phyloP scores from a whole-genome alignment of 2,329 filamentous ascomycete genomes.

The Capronia coronata region DNA sequence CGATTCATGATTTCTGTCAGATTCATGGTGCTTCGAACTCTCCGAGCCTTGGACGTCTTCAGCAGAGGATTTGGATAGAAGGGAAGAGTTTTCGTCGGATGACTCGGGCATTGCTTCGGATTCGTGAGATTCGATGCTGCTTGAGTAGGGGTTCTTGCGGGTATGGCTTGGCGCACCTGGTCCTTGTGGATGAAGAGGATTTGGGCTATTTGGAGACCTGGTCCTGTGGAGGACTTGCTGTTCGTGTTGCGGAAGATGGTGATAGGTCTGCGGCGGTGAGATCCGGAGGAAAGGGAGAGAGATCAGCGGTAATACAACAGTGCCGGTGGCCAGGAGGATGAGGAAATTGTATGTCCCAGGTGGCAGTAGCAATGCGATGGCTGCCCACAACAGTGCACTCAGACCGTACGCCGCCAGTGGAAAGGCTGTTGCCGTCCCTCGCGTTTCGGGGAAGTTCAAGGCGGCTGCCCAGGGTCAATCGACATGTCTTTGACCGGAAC shows the following conservation, averaged over 20 bases:
- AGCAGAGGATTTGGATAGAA: conserved; percentile 59
- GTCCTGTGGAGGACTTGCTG: conserved; percentile 31
- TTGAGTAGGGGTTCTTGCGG: conserved; percentile 30
- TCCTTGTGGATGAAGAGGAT: conserved; percentile 31
- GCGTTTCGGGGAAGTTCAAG: conserved; percentile 82
- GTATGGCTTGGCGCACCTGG: conserved; percentile 34
- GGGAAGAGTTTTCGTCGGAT: conserved; percentile 36
- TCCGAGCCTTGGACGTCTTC: conserved; percentile 20
- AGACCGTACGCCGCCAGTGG: conserved; percentile 88
- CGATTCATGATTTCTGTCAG: conserved; percentile 63
- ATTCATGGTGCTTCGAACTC: conserved; percentile 39
- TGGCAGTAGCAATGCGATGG: conserved; percentile 70
- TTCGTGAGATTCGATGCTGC: conserved; percentile 30
- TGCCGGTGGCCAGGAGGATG: conserved; percentile 71
- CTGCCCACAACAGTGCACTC: conserved; percentile 93
- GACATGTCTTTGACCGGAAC: background rate
- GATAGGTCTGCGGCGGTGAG: conserved; percentile 47
- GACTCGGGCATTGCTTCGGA: conserved; percentile 28
- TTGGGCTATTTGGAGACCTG: conserved; percentile 31
- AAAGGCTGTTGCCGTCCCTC: conserved; percentile 90
- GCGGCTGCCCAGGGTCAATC: conserved; percentile 52
- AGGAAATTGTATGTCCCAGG: conserved; percentile 78
- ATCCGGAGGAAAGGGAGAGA: conserved; percentile 80
- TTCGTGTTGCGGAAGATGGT: conserved; percentile 37
- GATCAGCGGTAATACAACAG: conserved; percentile 64